Percentiles rank a stretch among this genome's conserved stretches.
These are phyloP conservation scores for Pichia sp. DNA, from an alignment of 1,139 yeast species.

Conservation along the genomic window DNA sequence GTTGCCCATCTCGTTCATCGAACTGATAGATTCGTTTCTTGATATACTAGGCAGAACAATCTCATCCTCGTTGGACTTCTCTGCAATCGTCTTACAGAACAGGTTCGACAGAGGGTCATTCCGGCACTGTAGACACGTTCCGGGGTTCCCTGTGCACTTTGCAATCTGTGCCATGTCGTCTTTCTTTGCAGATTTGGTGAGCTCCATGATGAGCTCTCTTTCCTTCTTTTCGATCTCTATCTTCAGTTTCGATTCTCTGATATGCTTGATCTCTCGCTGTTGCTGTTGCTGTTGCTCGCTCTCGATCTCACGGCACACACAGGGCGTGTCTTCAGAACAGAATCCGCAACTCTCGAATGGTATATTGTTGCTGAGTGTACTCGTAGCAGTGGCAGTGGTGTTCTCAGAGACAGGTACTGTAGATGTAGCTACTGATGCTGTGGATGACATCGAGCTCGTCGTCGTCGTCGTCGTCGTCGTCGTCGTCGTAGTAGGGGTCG, in stretches of 20 bases:
- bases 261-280: background rate
- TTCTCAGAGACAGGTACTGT: background rate
- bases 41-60: constrained; percentile 19
- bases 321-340: constrained; percentile 87
- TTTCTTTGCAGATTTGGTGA: constrained; percentile 15
- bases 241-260: constrained; percentile 3
- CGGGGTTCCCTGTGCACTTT: constrained; percentile 86
- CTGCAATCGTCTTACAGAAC: constrained; percentile 80
- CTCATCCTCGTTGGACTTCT: constrained; percentile 12
- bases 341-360: constrained; percentile 86
- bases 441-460: background rate
- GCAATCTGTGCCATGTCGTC: constrained; percentile 27
- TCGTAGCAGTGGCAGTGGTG: background rate
- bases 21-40: constrained; percentile 12
- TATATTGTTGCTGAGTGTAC: constrained; percentile 11
- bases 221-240: constrained; percentile 27
- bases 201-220: constrained; percentile 23
- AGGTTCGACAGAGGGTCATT: constrained; percentile 83
- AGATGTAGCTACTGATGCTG: background rate
- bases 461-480: background rate
- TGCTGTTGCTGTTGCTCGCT: constrained; percentile 28
- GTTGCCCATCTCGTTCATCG: too few species aligned
- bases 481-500: background rate
- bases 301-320: constrained; percentile 86
- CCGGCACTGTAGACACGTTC: constrained; percentile 81